Percentiles rank a stretch among this genome's conserved stretches.
These are phyloP conservation scores for Monilinia laxa DNA, from an alignment of 2,329 filamentous ascomycete genomes.

Conservation along the genomic window DNA sequence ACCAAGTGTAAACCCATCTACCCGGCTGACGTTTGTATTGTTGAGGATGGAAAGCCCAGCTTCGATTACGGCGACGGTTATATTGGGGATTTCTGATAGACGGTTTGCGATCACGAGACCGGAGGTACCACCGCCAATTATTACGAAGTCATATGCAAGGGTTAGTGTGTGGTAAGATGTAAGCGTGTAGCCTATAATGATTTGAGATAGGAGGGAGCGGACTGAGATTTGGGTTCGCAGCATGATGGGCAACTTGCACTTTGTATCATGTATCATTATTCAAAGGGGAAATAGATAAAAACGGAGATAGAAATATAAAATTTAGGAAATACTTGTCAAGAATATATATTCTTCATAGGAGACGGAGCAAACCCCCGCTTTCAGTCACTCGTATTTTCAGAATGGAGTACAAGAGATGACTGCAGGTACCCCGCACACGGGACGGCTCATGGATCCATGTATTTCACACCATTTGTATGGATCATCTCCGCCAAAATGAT, in stretches of 20 bases:
- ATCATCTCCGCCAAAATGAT: neutral
- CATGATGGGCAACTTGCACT: neutral
- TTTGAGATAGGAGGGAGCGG: neutral
- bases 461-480: neutral
- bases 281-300: no score
- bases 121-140: slow-evolving; percentile 30
- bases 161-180: slow-evolving; percentile 4
- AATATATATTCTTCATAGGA: neutral
- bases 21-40: slow-evolving; percentile 27
- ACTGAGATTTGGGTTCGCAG: neutral
- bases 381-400: neutral
- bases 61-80: slow-evolving; percentile 33
- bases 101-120: slow-evolving; percentile 33
- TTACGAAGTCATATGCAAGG: slow-evolving; percentile 26
- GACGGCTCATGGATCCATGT: neutral
- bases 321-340: neutral
- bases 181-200: neutral
- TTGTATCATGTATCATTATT: neutral
- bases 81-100: slow-evolving; percentile 26
- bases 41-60: slow-evolving; percentile 28
- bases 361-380: neutral
- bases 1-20: slow-evolving; percentile 26
- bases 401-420: neutral
- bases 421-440: slow-evolving; percentile 4
- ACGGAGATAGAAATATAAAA: neutral